Percentiles rank a stretch among this genome's conserved stretches.
Evolutionary conservation across 2,329 filamentous ascomycete genomes (phyloP).

Genomic region (Juglanconis oblonga): DNA sequence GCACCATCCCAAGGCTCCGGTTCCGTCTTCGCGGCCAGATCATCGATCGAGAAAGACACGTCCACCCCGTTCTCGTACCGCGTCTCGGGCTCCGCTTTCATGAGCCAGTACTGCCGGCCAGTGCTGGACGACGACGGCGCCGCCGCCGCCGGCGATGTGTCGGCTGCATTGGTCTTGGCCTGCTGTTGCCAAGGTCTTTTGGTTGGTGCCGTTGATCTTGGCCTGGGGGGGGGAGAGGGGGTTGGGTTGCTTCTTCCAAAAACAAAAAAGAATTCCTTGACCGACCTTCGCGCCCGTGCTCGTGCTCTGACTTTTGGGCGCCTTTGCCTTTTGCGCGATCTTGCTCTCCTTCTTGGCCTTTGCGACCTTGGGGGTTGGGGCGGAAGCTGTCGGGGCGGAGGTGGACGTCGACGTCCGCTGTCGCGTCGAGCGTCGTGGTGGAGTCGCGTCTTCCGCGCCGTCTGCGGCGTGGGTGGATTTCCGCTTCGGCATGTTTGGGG

Average conservation of each 20-base stretch:
- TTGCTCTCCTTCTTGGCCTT: background rate
- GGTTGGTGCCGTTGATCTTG: background rate
- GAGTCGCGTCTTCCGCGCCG: conserved; percentile 2
- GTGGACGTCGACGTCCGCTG: conserved; percentile 10
- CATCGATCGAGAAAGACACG: conserved; percentile 92
- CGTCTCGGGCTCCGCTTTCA: conserved; percentile 87
- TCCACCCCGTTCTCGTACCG: conserved; percentile 84
- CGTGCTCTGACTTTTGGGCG: too few relatives aligned
- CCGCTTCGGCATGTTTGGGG: conserved; percentile 9
- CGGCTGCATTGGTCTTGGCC: background rate
- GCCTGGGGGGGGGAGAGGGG: background rate
- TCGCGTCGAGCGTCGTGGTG: conserved; percentile 16
- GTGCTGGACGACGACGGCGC: too few relatives aligned
- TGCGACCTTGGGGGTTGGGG: background rate
- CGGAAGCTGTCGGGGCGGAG: background rate
- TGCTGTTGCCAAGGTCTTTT: background rate
- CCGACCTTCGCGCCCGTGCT: too few relatives aligned
- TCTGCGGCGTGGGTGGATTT: conserved; percentile 4
- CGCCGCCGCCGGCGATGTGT: background rate
- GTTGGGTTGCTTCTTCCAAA: too few relatives aligned
- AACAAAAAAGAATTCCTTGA: too few relatives aligned
- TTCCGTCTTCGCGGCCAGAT: conserved; percentile 66
- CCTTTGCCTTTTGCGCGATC: background rate
- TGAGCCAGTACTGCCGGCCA: conserved; percentile 63
- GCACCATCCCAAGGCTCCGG: conserved; percentile 91